phyloP scores from a whole-genome alignment of 2,329 filamentous ascomycete species.

The Triangularia verruculosa region DNA sequence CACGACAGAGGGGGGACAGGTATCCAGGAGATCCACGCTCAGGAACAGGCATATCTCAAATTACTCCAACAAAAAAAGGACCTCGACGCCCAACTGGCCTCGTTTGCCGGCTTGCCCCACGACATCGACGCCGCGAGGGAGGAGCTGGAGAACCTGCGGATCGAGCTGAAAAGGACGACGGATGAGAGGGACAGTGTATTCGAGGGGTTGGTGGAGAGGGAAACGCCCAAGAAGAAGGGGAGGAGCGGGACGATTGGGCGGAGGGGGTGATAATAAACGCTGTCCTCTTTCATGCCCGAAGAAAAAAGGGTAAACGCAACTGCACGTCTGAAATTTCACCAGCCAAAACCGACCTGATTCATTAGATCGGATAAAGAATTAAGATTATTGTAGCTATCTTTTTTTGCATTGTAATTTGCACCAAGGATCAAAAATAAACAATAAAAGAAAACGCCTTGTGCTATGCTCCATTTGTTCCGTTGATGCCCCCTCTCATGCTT shows the following conservation, averaged over 20 bases:
- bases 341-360: too few relatives aligned
- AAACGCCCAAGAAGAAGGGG: slow-evolving; percentile 50
- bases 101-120: slow-evolving; percentile 70
- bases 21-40: slow-evolving; percentile 55
- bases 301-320: too few relatives aligned
- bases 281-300: too few relatives aligned
- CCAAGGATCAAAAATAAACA: too few relatives aligned
- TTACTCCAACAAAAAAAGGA: slow-evolving; percentile 57
- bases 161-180: slow-evolving; percentile 60
- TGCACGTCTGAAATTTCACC: too few relatives aligned
- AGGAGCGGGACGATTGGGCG: slow-evolving; percentile 12
- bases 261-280: not conserved
- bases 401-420: too few relatives aligned
- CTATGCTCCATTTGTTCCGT: not conserved
- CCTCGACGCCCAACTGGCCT: slow-evolving; percentile 60
- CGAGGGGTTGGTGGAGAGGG: slow-evolving; percentile 65
- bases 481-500: too few relatives aligned
- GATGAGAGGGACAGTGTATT: slow-evolving; percentile 69
- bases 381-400: not conserved
- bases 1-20: slow-evolving; percentile 33
- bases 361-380: not conserved
- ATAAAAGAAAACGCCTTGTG: not conserved
- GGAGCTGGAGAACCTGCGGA: slow-evolving; percentile 66
- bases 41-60: slow-evolving; percentile 57
- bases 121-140: slow-evolving; percentile 65